Percentiles rank a stretch among this genome's conserved stretches.
Evolutionary conservation across 306 rosid species (phyloP).

Genomic region (Biancaea sappan): DNA sequence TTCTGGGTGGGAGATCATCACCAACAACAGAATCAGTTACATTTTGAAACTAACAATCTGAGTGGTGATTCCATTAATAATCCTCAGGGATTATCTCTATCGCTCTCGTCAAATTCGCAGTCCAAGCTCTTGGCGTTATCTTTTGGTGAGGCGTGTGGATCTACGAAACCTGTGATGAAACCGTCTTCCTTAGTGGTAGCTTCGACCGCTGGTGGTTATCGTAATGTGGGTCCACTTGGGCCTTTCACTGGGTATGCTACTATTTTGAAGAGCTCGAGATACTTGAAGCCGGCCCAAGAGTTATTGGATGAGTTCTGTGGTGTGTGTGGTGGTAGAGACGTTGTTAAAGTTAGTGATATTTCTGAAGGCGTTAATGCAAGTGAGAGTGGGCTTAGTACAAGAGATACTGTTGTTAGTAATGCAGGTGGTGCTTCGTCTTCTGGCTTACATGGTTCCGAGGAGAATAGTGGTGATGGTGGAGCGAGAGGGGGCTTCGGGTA

Average conservation of each 20-base stretch:
- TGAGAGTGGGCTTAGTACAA: conserved; percentile 38
- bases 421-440: conserved; percentile 61
- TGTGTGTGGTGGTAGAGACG: conserved; percentile 32
- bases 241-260: conserved; percentile 96
- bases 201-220: conserved; percentile 33
- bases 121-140: conserved; percentile 44
- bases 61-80: conserved; percentile 48
- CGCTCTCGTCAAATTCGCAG: conserved; percentile 75
- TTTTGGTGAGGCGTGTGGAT: conserved; percentile 41
- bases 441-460: conserved; percentile 49
- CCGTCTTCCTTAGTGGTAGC: conserved; percentile 44
- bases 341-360: conserved; percentile 30
- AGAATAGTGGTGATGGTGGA: conserved; percentile 49
- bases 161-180: conserved; percentile 35
- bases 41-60: conserved; percentile 33
- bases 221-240: conserved; percentile 87
- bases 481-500: conserved; percentile 49
- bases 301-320: conserved; percentile 68
- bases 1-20: conserved; percentile 40
- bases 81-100: conserved; percentile 74
- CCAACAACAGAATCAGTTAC: conserved; percentile 44
- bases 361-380: conserved; percentile 47
- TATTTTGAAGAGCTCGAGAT: conserved; percentile 79
- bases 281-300: conserved; percentile 72
- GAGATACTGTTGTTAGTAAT: conserved; percentile 42